Evolutionary conservation across 2,329 filamentous ascomycete genomes (phyloP).

Genomic region (Aspergillus cejpii): DNA sequence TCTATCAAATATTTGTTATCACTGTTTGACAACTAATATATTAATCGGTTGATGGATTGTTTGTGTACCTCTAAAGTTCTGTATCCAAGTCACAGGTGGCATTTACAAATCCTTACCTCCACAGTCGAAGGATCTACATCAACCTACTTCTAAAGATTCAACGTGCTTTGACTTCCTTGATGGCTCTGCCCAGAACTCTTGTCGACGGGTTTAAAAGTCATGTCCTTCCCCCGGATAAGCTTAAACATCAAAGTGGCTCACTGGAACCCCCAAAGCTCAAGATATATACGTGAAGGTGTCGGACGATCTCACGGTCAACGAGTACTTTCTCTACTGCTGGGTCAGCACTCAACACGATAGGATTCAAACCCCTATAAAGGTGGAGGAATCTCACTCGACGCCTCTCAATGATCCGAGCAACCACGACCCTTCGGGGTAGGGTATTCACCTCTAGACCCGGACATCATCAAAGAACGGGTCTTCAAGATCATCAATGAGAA

Average conservation of each 20-base stretch:
- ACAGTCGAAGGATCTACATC: too few species aligned
- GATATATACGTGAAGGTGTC: conserved; percentile 50
- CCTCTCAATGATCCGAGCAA: conserved; percentile 39
- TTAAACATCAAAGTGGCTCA: conserved; percentile 8
- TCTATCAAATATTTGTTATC: neutral
- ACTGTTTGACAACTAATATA: neutral
- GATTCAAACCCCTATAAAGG: conserved; percentile 36
- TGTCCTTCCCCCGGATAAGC: neutral
- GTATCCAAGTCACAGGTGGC: neutral
- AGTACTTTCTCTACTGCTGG: conserved; percentile 46
- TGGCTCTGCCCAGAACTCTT: neutral
- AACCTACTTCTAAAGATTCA: conserved; percentile 3
- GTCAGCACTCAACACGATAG: conserved; percentile 18
- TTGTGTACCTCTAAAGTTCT: neutral
- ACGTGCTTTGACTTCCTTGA: neutral
- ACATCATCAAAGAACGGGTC: conserved; percentile 36
- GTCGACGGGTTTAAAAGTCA: neutral
- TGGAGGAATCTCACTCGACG: too few species aligned
- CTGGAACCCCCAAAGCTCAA: conserved; percentile 45
- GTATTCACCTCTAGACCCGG: conserved; percentile 44
- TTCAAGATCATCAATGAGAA: conserved; percentile 54
- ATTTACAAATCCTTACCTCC: neutral
- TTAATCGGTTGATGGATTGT: neutral
- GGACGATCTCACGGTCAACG: conserved; percentile 45
- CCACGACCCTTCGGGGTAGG: conserved; percentile 48